phyloP scores from a whole-genome alignment of 306 rosid genomes.

The Cicer bijugum region DNA sequence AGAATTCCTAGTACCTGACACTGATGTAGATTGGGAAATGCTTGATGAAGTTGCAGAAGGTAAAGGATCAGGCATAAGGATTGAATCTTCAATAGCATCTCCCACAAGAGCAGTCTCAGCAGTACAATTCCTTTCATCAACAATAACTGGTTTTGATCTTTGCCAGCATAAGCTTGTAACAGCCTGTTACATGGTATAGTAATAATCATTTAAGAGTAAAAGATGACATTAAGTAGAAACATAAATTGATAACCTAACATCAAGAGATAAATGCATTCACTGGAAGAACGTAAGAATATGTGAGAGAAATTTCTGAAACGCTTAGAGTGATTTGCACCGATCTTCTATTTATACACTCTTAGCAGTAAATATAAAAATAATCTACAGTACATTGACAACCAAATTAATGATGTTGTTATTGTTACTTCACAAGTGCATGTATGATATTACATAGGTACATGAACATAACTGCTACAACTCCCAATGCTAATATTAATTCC shows the following conservation, averaged over 20 bases:
- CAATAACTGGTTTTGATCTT: slow-evolving; percentile 89
- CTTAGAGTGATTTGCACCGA: no score
- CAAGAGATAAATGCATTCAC: slow-evolving; percentile 27
- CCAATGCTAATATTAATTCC: no score
- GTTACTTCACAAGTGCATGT: no score
- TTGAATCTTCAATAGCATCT: slow-evolving; percentile 87
- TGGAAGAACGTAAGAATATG: neutral
- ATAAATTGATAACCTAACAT: slow-evolving; percentile 8
- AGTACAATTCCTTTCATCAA: slow-evolving; percentile 77
- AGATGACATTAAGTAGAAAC: slow-evolving; percentile 20
- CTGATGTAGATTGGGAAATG: slow-evolving; percentile 58
- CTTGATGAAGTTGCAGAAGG: slow-evolving; percentile 81
- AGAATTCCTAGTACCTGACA: slow-evolving; percentile 69
- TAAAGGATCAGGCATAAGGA: slow-evolving; percentile 98
- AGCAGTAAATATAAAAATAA: no score
- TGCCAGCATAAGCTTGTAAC: slow-evolving; percentile 98
- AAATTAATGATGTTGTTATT: no score
- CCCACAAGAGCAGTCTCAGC: slow-evolving; percentile 88
- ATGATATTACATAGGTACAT: no score
- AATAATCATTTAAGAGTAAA: slow-evolving; percentile 46
- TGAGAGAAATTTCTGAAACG: neutral
- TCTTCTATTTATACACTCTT: neutral
- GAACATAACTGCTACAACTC: no score
- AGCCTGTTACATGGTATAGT: slow-evolving; percentile 68
- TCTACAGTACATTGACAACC: no score